These are phyloP conservation scores for Hortaea sp. DNA, from an alignment of 2,329 filamentous ascomycete species.

Conservation along the genomic window DNA sequence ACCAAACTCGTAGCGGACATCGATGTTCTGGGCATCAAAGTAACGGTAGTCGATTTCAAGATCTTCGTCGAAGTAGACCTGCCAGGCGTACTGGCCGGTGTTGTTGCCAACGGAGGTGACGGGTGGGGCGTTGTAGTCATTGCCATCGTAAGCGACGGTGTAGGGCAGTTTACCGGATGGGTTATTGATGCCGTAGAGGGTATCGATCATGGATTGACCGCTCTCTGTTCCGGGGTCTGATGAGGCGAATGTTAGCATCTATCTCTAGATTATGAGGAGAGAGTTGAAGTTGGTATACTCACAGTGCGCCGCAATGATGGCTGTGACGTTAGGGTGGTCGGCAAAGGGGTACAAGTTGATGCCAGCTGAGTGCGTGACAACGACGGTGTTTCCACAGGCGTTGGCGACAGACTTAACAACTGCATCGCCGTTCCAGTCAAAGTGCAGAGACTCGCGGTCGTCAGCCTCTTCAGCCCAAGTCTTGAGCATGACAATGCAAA, in stretches of 20 bases:
- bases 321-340: constrained; percentile 23
- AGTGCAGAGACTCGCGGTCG: constrained; percentile 16
- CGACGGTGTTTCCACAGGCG: constrained; percentile 42
- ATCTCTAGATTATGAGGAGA: too few species aligned
- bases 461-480: constrained; percentile 17
- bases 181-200: constrained; percentile 19
- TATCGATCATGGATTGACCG: constrained; percentile 13
- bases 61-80: constrained; percentile 21
- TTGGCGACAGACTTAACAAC: constrained; percentile 20
- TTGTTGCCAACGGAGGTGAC: constrained; percentile 5
- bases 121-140: constrained; percentile 18
- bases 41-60: constrained; percentile 35
- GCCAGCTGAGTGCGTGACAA: constrained; percentile 37
- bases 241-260: too few species aligned
- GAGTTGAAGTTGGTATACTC: constrained; percentile 11
- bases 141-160: constrained; percentile 20
- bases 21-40: constrained; percentile 32
- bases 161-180: constrained; percentile 21
- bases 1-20: constrained; percentile 16
- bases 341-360: constrained; percentile 19
- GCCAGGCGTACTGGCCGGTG: constrained; percentile 17
- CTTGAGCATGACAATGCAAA: constrained; percentile 26
- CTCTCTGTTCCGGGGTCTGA: constrained; percentile 11
- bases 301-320: constrained; percentile 20
- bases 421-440: constrained; percentile 15